Conservation (phyloP, 192 early-diverging fungal species). For the Umbelopsis ramanniana region DNA sequence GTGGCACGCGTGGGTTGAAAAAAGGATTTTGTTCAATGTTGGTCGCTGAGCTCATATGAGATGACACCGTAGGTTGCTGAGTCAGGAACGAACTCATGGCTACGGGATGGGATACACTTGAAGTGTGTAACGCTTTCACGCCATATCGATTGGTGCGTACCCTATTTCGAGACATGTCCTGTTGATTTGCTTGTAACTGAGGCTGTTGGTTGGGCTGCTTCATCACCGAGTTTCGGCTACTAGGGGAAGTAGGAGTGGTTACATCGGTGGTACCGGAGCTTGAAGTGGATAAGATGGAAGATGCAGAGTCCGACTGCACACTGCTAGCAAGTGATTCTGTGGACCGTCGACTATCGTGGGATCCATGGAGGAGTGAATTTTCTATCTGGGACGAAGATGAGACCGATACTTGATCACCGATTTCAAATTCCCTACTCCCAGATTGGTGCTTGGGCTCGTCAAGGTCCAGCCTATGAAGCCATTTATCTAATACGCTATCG, state of each 20-base stretch:
- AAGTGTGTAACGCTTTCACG: background rate
- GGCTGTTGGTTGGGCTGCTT: background rate
- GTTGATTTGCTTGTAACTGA: background rate
- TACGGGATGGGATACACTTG: slow-evolving; percentile 2
- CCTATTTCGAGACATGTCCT: slow-evolving; percentile 4
- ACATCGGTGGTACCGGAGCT: slow-evolving; percentile 4
- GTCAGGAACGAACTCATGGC: slow-evolving; percentile 4
- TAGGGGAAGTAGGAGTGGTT: background rate
- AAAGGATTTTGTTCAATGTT: slow-evolving; percentile 16
- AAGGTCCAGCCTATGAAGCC: slow-evolving; percentile 29
- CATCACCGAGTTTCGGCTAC: background rate
- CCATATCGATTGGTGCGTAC: slow-evolving; percentile 9
- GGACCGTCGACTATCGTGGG: background rate
- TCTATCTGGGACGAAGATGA: background rate
- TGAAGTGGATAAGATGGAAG: background rate
- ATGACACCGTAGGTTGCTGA: background rate
- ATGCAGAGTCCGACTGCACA: slow-evolving; percentile 24
- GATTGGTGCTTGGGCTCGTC: background rate
- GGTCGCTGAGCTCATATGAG: slow-evolving; percentile 14
- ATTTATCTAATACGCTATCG: slow-evolving; percentile 28
- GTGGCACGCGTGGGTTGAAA: slow-evolving; percentile 15
- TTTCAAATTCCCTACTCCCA: background rate
- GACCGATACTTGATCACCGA: background rate
- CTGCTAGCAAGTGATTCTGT: slow-evolving; percentile 22
- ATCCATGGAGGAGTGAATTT: background rate